A percentile compares a stretch with the other conserved stretches of the same genome.
Conservation (phyloP, 495 filamentous ascomycete genomes). For the Lophiotrema nucula region DNA sequence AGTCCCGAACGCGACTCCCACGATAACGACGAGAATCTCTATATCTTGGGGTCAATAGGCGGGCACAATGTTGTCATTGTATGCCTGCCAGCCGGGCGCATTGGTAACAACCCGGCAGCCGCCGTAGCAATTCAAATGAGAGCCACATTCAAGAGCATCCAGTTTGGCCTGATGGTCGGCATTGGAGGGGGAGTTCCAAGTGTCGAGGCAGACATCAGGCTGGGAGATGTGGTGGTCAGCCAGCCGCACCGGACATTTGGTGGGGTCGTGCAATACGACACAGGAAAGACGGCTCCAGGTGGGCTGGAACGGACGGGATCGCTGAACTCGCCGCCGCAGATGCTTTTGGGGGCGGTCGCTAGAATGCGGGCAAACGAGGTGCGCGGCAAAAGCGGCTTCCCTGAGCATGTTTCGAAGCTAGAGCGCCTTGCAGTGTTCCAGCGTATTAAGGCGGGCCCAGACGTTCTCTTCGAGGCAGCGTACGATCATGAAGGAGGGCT, state of each 20-base stretch:
- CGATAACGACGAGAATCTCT: constrained; percentile 37
- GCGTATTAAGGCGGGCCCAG: background rate
- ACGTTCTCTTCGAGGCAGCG: background rate
- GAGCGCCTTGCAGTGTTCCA: background rate
- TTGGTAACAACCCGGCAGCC: constrained; percentile 40
- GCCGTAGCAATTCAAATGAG: constrained; percentile 36
- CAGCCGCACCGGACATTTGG: constrained; percentile 9
- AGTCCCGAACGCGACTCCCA: constrained; percentile 9
- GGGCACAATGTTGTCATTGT: constrained; percentile 48
- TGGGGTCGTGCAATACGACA: constrained; percentile 39
- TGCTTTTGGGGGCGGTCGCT: background rate
- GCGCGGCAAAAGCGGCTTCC: background rate
- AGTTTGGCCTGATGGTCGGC: constrained; percentile 45
- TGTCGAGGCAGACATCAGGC: constrained; percentile 24
- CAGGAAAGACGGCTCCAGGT: constrained; percentile 33
- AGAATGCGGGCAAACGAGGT: background rate
- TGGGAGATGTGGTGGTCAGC: constrained; percentile 38
- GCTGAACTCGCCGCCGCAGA: background rate
- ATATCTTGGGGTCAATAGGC: constrained; percentile 42
- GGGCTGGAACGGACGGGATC: background rate
- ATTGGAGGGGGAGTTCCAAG: constrained; percentile 46
- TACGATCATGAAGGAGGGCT: background rate
- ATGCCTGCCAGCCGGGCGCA: constrained; percentile 43
- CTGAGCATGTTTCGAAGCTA: background rate
- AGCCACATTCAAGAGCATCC: constrained; percentile 41